Evolutionary conservation across 768 basidiomycete species (phyloP), one percentile per base, ranked within the genome.

Genomic region (Russula griseocarnosa): DNA sequence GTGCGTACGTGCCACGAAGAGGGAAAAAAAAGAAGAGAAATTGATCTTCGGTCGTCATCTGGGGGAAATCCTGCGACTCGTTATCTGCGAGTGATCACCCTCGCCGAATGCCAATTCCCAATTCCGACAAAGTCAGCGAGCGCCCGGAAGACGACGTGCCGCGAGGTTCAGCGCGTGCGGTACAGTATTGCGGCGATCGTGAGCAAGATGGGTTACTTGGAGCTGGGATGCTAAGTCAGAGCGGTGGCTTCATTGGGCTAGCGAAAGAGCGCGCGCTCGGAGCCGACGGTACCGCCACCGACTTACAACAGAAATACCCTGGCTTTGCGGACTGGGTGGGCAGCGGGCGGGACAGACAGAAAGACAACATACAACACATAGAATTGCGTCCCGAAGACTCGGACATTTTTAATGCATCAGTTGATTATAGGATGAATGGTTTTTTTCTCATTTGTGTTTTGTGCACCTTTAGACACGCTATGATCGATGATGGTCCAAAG

Each of bases 141-240:
- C 92, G 3, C 85, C 98, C 42, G 92, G 96, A 1, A 88, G 93
- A 26, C 82, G 88, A 34, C 86, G 96, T 22, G 92, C 96, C 0
- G 97, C 96, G 13, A 81, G 96, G 22, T 76, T 98, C 44, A 94
- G 91, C 46, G 85, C 96, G 0, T 99, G 96, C 71, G 96, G 97
- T n/a, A n/a, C n/a, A n/a, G n/a, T 66, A 98, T 99, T 69, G 96
- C 94, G 3, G 91, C 97, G 11, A 91, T 99, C 70, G 96, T 95
- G 59, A 86, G 86, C 76, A 97, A 93, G 81, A 95, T 91, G 86
- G 90, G 87, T 0, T 92, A 93, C 71, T 79, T 98, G 3, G 95
- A 98, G 20, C 86, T 94, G 66, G 92, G 91, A 0, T 95, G 94
- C 73, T 76, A 81, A 3, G 92, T 96, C 22, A 94, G 92, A 51